These are phyloP conservation scores for Syzygium jambos DNA, from an alignment of 345 rosid species.

Conservation along the genomic window DNA sequence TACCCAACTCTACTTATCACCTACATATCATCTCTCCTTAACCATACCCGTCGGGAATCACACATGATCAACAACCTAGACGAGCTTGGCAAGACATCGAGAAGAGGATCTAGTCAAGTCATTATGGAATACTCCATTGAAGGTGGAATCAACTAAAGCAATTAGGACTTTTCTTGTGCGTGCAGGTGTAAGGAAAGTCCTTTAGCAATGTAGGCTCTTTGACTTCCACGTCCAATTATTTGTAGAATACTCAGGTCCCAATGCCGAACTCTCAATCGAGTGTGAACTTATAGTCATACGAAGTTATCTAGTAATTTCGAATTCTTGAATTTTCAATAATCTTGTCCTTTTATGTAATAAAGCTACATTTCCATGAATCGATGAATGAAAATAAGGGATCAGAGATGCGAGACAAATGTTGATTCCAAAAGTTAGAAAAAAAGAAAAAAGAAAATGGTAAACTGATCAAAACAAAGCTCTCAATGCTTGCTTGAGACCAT, in stretches of 20 bases:
- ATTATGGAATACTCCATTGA: background rate
- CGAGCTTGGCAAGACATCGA: background rate
- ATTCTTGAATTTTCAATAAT: background rate
- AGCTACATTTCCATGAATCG: background rate
- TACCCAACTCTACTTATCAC: background rate
- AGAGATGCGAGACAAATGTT: background rate
- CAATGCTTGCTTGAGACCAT: background rate
- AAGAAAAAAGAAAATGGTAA: background rate
- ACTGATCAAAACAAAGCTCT: background rate
- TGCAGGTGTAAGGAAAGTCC: too few species aligned
- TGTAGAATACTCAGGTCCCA: background rate
- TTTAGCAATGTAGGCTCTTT: too few species aligned
- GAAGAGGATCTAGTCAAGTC: background rate
- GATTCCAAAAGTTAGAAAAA: background rate
- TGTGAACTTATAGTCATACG: background rate
- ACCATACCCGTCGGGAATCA: rapidly evolving
- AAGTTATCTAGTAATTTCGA: background rate
- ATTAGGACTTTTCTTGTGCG: background rate
- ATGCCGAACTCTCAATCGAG: background rate
- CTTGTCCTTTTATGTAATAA: background rate
- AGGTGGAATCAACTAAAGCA: background rate
- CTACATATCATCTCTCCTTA: background rate
- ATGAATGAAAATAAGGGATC: background rate
- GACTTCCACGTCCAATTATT: too few species aligned
- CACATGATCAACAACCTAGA: background rate